These are phyloP conservation scores for Lodderomyces metapsilosis DNA, from an alignment of 1,139 yeast genomes.

Conservation along the genomic window DNA sequence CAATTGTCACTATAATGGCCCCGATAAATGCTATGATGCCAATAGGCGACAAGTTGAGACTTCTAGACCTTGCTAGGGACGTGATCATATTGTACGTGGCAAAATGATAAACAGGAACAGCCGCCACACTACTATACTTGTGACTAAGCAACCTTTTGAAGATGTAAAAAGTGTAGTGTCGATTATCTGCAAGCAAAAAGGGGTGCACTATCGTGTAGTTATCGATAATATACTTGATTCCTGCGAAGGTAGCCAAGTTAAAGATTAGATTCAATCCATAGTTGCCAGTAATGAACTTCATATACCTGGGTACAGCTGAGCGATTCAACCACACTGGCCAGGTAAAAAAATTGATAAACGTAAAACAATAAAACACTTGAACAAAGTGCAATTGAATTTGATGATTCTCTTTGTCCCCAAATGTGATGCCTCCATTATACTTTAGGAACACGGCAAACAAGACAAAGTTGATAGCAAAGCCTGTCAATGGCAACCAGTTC, in stretches of 20 bases:
- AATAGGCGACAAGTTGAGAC: slow-evolving; percentile 25
- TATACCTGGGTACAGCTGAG: slow-evolving; percentile 35
- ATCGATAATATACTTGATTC: slow-evolving; percentile 50
- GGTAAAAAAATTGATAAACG: slow-evolving; percentile 62
- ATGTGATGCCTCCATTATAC: slow-evolving; percentile 74
- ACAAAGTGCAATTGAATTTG: slow-evolving; percentile 66
- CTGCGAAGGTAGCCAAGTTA: slow-evolving; percentile 20
- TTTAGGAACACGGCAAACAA: slow-evolving; percentile 57
- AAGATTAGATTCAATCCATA: slow-evolving; percentile 18
- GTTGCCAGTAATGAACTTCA: slow-evolving; percentile 24
- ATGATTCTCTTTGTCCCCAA: slow-evolving; percentile 89
- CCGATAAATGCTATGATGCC: slow-evolving; percentile 45
- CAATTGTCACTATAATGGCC: slow-evolving; percentile 59
- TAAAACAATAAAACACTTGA: slow-evolving; percentile 75
- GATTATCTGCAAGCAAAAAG: slow-evolving; percentile 86
- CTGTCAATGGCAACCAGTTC: slow-evolving; percentile 35
- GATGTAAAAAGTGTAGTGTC: slow-evolving; percentile 88
- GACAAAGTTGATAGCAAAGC: slow-evolving; percentile 52
- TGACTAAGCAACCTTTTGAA: slow-evolving; percentile 60
- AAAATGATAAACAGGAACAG: slow-evolving; percentile 75
- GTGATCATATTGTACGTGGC: slow-evolving; percentile 48
- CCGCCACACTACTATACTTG: slow-evolving; percentile 37
- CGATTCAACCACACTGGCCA: slow-evolving; percentile 66
- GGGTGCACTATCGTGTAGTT: slow-evolving; percentile 80
- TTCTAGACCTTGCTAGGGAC: slow-evolving; percentile 18